Base-by-base conservation (phyloP, 495 filamentous ascomycete genomes). In the Lophiostoma macrostomum region DNA sequence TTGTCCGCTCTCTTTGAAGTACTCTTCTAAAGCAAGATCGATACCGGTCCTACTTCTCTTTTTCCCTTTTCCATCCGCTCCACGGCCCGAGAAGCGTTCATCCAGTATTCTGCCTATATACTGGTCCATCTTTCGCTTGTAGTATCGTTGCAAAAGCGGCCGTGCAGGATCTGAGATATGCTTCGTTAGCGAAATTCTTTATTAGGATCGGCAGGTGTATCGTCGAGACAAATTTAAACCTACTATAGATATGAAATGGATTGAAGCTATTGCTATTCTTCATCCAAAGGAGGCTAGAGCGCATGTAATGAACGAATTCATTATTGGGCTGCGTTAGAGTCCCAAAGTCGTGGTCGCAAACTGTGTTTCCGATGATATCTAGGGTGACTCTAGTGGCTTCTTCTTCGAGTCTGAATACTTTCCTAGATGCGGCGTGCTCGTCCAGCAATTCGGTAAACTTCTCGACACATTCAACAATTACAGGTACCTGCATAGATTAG, bases 371-470 rank as follows among this genome's bases (percentile, higher is more conserved):
- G 39, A 73, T 73, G 16, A 73, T 53, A 52, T 73, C 69, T 13
- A 73, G 53, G 14, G 70, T 67, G 0, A 71, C 47, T 19, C 52
- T 52, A 2, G 64, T 70, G 4, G 63, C 54, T n/a, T 44, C 53
- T 28, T 71, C 69, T 37, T 74, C 68, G 25, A 73, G 37, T 7
- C 46, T 27, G 22, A 74, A 71, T 0, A 67, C 43, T 2, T 67
- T 55, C n/a, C 54, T 54, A n/a, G 48, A 34, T 12, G 43, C 49
- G 3, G 66, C 67, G 47, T 63, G 42, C 22, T 38, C 18, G 22
- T 62, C 53, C 0, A 74, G 56, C 12, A 61, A 64, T 1, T 63
- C 37, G 30, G 46, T 51, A 52, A 68, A 74, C 6, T 57, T 34
- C 7, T 61, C 19, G 0, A 49, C 43, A 40, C 64, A 66, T 20